phyloP scores from a whole-genome alignment of 1,284 basidiomycete genomes.

The Cutaneotrichosporon sp. region DNA sequence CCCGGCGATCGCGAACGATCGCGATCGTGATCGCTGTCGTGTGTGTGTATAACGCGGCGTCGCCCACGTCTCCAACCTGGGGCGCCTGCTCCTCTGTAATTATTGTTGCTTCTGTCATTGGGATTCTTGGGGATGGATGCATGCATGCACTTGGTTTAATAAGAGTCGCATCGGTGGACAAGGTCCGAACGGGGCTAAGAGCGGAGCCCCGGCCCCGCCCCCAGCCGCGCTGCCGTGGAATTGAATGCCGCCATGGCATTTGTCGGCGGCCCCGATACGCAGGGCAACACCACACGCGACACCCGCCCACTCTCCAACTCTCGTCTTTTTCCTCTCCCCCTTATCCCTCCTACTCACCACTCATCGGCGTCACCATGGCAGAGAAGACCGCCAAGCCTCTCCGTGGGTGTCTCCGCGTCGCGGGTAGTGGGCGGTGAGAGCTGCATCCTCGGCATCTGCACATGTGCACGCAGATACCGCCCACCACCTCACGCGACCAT shows the following conservation, averaged over 20 bases:
- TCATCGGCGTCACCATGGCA: conserved; percentile 1
- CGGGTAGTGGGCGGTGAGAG: too few species aligned
- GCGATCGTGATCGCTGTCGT: not conserved
- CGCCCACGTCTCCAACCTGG: too few species aligned
- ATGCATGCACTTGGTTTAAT: not conserved
- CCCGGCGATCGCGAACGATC: not conserved
- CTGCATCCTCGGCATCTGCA: too few species aligned
- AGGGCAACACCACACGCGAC: too few species aligned
- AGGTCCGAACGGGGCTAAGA: not conserved
- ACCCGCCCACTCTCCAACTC: too few species aligned
- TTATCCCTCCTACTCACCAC: not conserved
- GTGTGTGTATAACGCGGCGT: not conserved
- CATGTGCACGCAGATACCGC: too few species aligned
- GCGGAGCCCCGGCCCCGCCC: too few species aligned
- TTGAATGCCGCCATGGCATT: not conserved
- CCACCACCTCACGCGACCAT: not conserved
- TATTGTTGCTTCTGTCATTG: not conserved
- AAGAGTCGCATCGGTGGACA: too few species aligned
- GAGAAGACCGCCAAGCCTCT: conserved; percentile 6
- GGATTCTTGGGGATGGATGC: not conserved
- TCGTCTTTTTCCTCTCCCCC: not conserved
- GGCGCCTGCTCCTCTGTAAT: not conserved
- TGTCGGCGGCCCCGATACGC: too few species aligned
- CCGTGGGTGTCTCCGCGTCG: not conserved
- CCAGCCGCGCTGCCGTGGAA: not conserved